Conservation (phyloP, 148 eudicot species). For the Nepenthes gracilis region DNA sequence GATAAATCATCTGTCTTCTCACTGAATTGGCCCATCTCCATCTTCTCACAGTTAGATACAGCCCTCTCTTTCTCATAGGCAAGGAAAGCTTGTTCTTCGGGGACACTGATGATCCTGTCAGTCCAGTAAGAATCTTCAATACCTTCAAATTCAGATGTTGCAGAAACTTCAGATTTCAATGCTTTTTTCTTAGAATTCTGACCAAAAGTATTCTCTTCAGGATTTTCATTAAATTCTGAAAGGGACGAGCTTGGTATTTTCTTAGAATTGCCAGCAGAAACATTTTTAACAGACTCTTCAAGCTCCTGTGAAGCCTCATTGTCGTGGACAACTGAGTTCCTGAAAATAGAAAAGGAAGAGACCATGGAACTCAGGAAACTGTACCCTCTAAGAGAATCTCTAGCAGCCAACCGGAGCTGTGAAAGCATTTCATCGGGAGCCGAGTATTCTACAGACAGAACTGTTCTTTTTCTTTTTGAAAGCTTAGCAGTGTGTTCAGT, state of each 20-base stretch:
- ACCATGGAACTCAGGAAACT: conserved; percentile 18
- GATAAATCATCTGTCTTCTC: conserved; percentile 21
- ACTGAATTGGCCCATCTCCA: conserved; percentile 4
- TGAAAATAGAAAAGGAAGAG: conserved; percentile 32
- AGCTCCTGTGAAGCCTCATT: conserved; percentile 10
- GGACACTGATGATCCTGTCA: conserved; percentile 19
- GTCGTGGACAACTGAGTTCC: conserved; percentile 38
- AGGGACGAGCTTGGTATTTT: conserved; percentile 1
- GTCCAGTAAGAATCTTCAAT: conserved; percentile 31
- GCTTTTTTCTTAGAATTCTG: conserved; percentile 7
- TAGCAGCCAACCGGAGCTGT: conserved; percentile 32
- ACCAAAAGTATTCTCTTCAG: conserved; percentile 5
- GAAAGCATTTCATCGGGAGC: conserved; percentile 38
- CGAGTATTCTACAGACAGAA: conserved; percentile 15
- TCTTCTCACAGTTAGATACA: not conserved
- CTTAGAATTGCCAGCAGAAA: conserved; percentile 7
- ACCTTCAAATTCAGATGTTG: conserved; percentile 16
- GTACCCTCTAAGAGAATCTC: conserved; percentile 29
- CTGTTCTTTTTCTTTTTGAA: conserved; percentile 11
- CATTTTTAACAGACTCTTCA: conserved; percentile 8
- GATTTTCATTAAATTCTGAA: not conserved
- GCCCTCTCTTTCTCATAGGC: conserved; percentile 12
- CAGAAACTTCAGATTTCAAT: conserved; percentile 5
- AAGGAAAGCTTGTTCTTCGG: conserved; percentile 17
- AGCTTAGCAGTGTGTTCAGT: conserved; percentile 7